Evolutionary conservation across 2,329 filamentous ascomycete species (phyloP).

Genomic region (Bipolaris sorokiniana): DNA sequence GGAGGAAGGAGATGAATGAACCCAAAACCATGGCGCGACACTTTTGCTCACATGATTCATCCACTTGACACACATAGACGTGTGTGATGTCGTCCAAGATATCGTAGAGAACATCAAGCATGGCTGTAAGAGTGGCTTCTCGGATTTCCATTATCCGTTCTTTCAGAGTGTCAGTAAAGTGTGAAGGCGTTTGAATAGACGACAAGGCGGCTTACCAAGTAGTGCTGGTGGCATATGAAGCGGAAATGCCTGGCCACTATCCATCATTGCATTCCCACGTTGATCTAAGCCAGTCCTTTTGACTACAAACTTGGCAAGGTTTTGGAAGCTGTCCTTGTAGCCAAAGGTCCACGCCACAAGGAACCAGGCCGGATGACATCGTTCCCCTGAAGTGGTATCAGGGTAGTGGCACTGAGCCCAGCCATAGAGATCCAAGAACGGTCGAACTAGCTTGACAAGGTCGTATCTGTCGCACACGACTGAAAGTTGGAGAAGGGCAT

Average conservation of each 20-base stretch:
- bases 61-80: slow-evolving; percentile 11
- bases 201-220: slow-evolving; percentile 7
- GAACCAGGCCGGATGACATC: slow-evolving; percentile 16
- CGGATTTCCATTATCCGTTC: slow-evolving; percentile 13
- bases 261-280: slow-evolving; percentile 1
- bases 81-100: slow-evolving; percentile 12
- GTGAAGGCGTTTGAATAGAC: not conserved
- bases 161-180: slow-evolving; percentile 2
- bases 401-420: slow-evolving; percentile 18
- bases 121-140: slow-evolving; percentile 8
- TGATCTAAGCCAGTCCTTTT: slow-evolving; percentile 10
- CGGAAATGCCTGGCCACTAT: slow-evolving; percentile 5
- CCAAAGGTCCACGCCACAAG: slow-evolving; percentile 26
- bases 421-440: slow-evolving; percentile 18
- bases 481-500: slow-evolving; percentile 31
- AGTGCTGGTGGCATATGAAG: slow-evolving; percentile 14
- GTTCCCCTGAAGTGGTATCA: slow-evolving; percentile 4
- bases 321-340: slow-evolving; percentile 20
- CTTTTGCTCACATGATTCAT: slow-evolving; percentile 6
- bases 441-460: slow-evolving; percentile 31
- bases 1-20: slow-evolving; percentile 11
- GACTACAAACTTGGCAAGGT: slow-evolving; percentile 11
- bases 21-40: slow-evolving; percentile 10
- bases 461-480: slow-evolving; percentile 44
- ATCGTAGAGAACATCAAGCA: slow-evolving; percentile 9